Percentiles rank a stretch among this genome's conserved stretches.
phyloP scores from a whole-genome alignment of 208 protist genomes.

The Crithidia acanthocephali region DNA sequence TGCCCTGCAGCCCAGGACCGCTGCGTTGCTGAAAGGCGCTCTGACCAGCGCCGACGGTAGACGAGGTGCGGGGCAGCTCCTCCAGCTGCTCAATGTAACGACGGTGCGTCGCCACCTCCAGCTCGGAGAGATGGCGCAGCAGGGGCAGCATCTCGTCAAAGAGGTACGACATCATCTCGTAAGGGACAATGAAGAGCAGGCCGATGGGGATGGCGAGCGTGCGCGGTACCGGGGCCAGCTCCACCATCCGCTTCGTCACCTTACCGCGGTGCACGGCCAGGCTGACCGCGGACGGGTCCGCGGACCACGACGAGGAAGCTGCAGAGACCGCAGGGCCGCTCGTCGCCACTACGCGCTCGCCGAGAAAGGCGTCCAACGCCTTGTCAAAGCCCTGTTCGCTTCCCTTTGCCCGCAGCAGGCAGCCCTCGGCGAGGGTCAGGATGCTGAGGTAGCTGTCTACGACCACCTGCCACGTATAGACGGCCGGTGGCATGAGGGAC shows the following conservation, averaged over 20 bases:
- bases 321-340: not conserved
- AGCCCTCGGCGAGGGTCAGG: constrained; percentile 59
- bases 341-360: constrained; percentile 33
- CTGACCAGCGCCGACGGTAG: not conserved
- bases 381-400: constrained; percentile 76
- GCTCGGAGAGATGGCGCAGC: constrained; percentile 67
- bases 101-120: constrained; percentile 72
- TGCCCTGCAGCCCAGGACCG: not conserved
- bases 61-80: constrained; percentile 37
- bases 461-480: constrained; percentile 46
- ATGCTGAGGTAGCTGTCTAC: constrained; percentile 77
- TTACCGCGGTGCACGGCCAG: constrained; percentile 54
- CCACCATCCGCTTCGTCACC: constrained; percentile 79
- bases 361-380: constrained; percentile 77
- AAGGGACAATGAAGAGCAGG: constrained; percentile 73
- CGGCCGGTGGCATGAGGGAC: constrained; percentile 3
- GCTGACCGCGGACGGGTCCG: not conserved
- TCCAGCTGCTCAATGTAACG: constrained; percentile 67
- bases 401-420: constrained; percentile 64
- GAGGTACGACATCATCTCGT: constrained; percentile 79
- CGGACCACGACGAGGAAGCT: not conserved
- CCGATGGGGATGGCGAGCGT: constrained; percentile 65
- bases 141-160: constrained; percentile 88
- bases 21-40: constrained; percentile 12
- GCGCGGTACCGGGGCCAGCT: constrained; percentile 58